These are phyloP conservation scores for Corrigiola litoralis DNA, from an alignment of 179 eudicot species.

Conservation along the genomic window DNA sequence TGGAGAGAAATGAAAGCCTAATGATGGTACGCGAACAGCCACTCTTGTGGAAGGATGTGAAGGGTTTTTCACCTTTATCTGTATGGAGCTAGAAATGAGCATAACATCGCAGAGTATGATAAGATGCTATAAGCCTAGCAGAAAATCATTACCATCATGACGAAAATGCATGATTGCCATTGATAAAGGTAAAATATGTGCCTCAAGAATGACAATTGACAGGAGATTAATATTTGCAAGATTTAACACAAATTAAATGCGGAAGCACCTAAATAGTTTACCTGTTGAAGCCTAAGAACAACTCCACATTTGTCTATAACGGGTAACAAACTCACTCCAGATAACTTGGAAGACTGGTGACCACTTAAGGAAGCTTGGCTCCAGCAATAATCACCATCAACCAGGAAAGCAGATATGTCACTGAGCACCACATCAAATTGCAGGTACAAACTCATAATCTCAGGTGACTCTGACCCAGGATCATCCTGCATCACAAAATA, in stretches of 20 bases:
- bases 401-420: slow-evolving; percentile 90
- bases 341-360: slow-evolving; percentile 32
- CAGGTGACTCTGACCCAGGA: slow-evolving; percentile 38
- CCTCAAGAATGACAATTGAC: neutral
- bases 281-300: slow-evolving; percentile 90
- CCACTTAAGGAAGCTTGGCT: slow-evolving; percentile 36
- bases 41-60: slow-evolving; percentile 79
- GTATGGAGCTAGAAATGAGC: slow-evolving; percentile 14
- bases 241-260: neutral
- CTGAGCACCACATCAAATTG: slow-evolving; percentile 89
- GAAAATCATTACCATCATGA: neutral
- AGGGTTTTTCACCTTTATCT: slow-evolving; percentile 77
- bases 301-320: slow-evolving; percentile 94
- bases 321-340: slow-evolving; percentile 57
- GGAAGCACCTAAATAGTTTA: slow-evolving; percentile 13
- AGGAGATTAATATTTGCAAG: neutral
- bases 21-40: slow-evolving; percentile 83
- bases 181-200: neutral
- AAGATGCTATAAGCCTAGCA: neutral
- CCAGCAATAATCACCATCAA: slow-evolving; percentile 93
- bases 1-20: slow-evolving; percentile 92
- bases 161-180: neutral
- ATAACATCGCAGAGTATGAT: neutral
- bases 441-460: slow-evolving; percentile 62
- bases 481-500: slow-evolving; percentile 56